Conservation (phyloP, 768 basidiomycete genomes). For the Boletus coccyginus region DNA sequence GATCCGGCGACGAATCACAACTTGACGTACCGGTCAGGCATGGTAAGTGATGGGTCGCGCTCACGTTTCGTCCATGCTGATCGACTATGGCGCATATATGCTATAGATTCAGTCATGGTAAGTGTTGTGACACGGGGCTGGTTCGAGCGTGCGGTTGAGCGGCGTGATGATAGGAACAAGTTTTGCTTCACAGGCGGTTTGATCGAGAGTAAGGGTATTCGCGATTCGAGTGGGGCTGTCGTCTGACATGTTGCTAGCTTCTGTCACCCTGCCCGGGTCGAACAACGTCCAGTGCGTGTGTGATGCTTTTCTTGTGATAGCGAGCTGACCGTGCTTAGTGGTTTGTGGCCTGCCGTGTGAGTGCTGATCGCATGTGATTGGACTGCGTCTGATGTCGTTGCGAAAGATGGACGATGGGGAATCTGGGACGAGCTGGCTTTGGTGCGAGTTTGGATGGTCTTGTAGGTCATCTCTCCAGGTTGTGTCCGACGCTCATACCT, state of each 20-base stretch:
- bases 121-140: neutral
- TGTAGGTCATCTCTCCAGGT: conserved; percentile 38
- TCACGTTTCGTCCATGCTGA: conserved; percentile 20
- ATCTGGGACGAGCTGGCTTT: conserved; percentile 50
- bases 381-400: conserved; percentile 6
- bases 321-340: conserved; percentile 25
- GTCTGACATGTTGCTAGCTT: conserved; percentile 24
- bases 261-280: conserved; percentile 41
- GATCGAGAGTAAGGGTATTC: conserved; percentile 42
- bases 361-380: conserved; percentile 3
- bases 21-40: conserved; percentile 43
- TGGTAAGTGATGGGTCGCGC: conserved; percentile 23
- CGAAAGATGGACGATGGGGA: conserved; percentile 53
- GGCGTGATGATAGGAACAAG: conserved; percentile 45
- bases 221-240: neutral
- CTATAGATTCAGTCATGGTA: conserved; percentile 32
- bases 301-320: neutral
- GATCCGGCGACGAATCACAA: conserved; percentile 42
- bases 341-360: conserved; percentile 49
- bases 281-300: conserved; percentile 34
- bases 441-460: conserved; percentile 60
- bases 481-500: neutral
- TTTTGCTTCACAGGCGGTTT: conserved; percentile 83
- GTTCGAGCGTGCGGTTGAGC: neutral
- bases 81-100: conserved; percentile 14